Conservation (phyloP, 2,329 filamentous ascomycete genomes). For the Onygenales sp. region DNA sequence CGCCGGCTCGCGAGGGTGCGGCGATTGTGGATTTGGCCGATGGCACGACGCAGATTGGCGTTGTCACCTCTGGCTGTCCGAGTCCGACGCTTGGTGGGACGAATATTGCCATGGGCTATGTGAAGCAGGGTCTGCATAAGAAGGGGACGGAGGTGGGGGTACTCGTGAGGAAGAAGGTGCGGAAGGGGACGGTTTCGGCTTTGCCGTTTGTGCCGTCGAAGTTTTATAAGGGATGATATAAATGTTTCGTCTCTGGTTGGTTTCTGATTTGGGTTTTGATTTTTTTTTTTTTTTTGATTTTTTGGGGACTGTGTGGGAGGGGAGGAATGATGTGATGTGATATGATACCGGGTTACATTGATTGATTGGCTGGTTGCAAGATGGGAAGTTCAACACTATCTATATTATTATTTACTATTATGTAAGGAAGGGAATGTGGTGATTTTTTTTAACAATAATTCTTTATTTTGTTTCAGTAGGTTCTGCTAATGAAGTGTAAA, state of each 20-base stretch:
- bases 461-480: too few relatives aligned
- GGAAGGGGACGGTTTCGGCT: constrained; percentile 67
- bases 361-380: background rate
- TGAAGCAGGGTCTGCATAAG: constrained; percentile 74
- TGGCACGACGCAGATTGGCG: constrained; percentile 57
- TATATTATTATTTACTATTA: too few relatives aligned
- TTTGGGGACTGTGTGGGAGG: too few relatives aligned
- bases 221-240: constrained; percentile 50
- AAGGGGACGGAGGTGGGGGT: constrained; percentile 72
- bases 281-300: background rate
- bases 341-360: background rate
- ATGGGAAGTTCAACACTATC: too few relatives aligned
- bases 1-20: constrained; percentile 82
- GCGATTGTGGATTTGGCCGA: constrained; percentile 55
- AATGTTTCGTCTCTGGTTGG: background rate
- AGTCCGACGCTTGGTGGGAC: constrained; percentile 68
- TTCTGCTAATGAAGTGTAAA: too few relatives aligned
- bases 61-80: constrained; percentile 80
- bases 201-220: constrained; percentile 82
- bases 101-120: constrained; percentile 95
- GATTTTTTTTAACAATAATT: too few relatives aligned
- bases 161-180: constrained; percentile 64
- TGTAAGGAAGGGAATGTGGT: too few relatives aligned
- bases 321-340: background rate
- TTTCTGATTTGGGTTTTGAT: too few relatives aligned